Percentiles rank a stretch among this genome's conserved stretches.
Evolutionary conservation across 148 eudicot species (phyloP).

Genomic region (Vaccinium vitisidaea): DNA sequence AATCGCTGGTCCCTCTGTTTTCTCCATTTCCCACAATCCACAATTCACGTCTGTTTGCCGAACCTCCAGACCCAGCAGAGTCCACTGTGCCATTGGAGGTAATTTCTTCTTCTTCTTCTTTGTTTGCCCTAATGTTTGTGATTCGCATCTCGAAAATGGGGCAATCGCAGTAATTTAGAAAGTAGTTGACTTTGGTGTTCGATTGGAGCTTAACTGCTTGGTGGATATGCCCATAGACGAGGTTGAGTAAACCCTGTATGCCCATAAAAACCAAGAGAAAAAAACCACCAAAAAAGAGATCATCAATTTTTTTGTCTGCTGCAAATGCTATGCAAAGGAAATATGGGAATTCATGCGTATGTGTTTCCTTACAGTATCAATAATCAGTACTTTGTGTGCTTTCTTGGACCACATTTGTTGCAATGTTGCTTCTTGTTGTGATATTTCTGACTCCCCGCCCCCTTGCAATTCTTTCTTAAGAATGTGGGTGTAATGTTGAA

Average conservation of each 20-base stretch:
- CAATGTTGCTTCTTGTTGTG: not conserved
- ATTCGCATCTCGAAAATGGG: not conserved
- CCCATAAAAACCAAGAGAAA: not conserved
- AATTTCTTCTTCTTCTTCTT: not conserved
- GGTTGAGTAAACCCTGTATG: not conserved
- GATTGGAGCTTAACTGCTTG: not conserved
- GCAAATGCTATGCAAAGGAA: not conserved
- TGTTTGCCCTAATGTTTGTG: not conserved
- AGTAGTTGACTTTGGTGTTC: not conserved
- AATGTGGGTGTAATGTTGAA: not conserved
- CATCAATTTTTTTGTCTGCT: not conserved
- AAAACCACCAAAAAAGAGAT: not conserved
- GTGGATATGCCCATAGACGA: not conserved
- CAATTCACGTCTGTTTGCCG: not conserved
- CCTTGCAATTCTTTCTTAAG: not conserved
- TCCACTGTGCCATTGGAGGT: constrained; percentile 27
- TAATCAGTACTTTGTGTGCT: not conserved
- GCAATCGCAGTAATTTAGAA: not conserved
- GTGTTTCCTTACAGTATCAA: not conserved
- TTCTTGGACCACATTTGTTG: not conserved
- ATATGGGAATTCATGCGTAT: not conserved
- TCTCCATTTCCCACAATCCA: constrained; percentile 17
- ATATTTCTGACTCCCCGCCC: not conserved
- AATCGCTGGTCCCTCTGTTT: constrained; percentile 20
- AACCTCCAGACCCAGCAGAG: constrained; percentile 23